phyloP scores from a whole-genome alignment of 2,329 filamentous ascomycete species.

The Aspergillus neoniger region DNA sequence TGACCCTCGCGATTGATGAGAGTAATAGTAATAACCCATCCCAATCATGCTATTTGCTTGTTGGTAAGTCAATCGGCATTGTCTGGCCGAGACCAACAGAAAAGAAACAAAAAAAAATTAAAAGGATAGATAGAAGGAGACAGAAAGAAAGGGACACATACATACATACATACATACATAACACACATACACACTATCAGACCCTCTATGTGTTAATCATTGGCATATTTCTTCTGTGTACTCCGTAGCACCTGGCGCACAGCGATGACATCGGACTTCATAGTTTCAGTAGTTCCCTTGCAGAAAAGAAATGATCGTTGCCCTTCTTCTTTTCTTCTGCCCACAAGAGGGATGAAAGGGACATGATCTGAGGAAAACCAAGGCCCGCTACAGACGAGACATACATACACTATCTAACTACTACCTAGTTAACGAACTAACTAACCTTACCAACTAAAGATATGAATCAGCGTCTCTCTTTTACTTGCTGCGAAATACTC shows the following conservation, averaged over 20 bases:
- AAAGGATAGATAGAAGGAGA: neutral
- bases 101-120: no score
- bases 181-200: neutral
- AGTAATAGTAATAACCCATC: constrained; percentile 14
- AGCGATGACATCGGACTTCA: constrained; percentile 8
- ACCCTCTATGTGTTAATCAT: neutral
- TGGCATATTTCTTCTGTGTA: constrained; percentile 1
- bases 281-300: constrained; percentile 15
- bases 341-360: neutral
- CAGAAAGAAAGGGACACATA: neutral
- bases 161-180: neutral
- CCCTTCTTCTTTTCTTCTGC: neutral
- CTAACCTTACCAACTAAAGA: no score
- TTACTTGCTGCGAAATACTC: constrained; percentile 10
- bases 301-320: constrained; percentile 12
- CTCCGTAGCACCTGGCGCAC: neutral
- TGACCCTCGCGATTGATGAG: constrained; percentile 15
- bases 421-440: no score
- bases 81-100: neutral
- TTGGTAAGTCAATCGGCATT: neutral
- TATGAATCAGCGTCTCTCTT: neutral
- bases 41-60: constrained; percentile 4
- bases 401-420: constrained; percentile 12
- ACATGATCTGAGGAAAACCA: neutral
- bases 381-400: constrained; percentile 6